Evolutionary conservation across 1,139 yeast species (phyloP).

Genomic region (Hansenula sp.): DNA sequence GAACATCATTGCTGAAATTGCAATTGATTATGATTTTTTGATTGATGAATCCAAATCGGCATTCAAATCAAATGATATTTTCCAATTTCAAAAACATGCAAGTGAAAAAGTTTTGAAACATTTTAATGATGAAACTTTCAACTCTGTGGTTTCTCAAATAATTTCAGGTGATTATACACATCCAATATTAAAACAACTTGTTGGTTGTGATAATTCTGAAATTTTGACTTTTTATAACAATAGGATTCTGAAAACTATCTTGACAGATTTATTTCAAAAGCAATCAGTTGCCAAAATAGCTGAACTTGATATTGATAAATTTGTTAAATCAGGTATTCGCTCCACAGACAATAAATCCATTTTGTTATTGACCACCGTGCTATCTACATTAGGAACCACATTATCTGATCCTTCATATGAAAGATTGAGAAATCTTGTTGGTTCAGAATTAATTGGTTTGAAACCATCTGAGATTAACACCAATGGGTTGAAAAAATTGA

Average conservation of each 20-base stretch:
- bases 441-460: conserved; percentile 62
- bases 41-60: conserved; percentile 2
- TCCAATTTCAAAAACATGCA: conserved; percentile 1
- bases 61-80: neutral
- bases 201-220: conserved; percentile 1
- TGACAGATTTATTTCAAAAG: conserved; percentile 24
- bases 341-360: conserved; percentile 24
- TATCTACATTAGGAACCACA: conserved; percentile 35
- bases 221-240: conserved; percentile 23
- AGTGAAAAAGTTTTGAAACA: neutral
- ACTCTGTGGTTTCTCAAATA: conserved; percentile 8
- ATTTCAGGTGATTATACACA: conserved; percentile 1
- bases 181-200: conserved; percentile 2
- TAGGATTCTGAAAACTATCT: conserved; percentile 22
- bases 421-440: conserved; percentile 54
- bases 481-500: conserved; percentile 42
- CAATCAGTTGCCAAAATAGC: conserved; percentile 28
- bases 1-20: conserved; percentile 31
- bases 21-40: conserved; percentile 31
- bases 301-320: conserved; percentile 28
- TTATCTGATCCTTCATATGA: conserved; percentile 35
- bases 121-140: conserved; percentile 4
- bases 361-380: conserved; percentile 34
- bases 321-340: conserved; percentile 25
- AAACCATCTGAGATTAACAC: conserved; percentile 35